Conservation (phyloP, 2,329 filamentous ascomycete species). For the Zymoseptoria tritici region DNA sequence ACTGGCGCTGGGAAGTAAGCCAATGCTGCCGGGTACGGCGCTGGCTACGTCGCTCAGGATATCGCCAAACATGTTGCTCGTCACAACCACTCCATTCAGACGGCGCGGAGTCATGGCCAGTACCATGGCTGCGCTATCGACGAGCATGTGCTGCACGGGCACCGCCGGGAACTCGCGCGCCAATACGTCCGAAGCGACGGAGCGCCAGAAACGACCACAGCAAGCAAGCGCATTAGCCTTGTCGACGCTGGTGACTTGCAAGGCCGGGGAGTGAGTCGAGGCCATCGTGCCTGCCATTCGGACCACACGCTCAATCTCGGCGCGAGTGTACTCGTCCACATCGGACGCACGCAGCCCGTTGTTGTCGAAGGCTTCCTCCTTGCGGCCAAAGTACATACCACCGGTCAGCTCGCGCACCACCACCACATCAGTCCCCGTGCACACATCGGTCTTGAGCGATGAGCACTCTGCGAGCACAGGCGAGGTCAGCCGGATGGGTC, state of each 20-base stretch:
- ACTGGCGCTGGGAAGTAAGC: conserved; percentile 78
- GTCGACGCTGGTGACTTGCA: conserved; percentile 68
- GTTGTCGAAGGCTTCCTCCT: conserved; percentile 59
- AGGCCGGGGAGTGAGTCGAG: conserved; percentile 55
- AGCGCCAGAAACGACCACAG: conserved; percentile 70
- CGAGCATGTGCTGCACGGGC: conserved; percentile 76
- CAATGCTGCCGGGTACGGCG: conserved; percentile 86
- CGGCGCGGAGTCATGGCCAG: conserved; percentile 87
- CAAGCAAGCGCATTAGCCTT: conserved; percentile 95
- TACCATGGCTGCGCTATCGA: conserved; percentile 90
- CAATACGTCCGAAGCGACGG: conserved; percentile 76
- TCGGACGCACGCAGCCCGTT: conserved; percentile 69
- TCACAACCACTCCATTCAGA: conserved; percentile 84
- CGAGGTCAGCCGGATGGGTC: not conserved
- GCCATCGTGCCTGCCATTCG: conserved; percentile 75
- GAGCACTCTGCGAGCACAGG: not conserved
- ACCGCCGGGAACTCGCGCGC: conserved; percentile 80
- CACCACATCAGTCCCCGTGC: conserved; percentile 79
- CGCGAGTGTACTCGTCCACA: conserved; percentile 73
- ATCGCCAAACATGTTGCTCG: conserved; percentile 89
- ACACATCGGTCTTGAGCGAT: conserved; percentile 68
- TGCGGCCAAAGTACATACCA: conserved; percentile 90
- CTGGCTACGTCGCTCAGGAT: conserved; percentile 92
- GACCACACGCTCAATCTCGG: conserved; percentile 80
- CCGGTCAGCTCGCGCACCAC: conserved; percentile 86